Evolutionary conservation across 495 filamentous ascomycete species (phyloP).

Genomic region (Penicillium samsonianum): DNA sequence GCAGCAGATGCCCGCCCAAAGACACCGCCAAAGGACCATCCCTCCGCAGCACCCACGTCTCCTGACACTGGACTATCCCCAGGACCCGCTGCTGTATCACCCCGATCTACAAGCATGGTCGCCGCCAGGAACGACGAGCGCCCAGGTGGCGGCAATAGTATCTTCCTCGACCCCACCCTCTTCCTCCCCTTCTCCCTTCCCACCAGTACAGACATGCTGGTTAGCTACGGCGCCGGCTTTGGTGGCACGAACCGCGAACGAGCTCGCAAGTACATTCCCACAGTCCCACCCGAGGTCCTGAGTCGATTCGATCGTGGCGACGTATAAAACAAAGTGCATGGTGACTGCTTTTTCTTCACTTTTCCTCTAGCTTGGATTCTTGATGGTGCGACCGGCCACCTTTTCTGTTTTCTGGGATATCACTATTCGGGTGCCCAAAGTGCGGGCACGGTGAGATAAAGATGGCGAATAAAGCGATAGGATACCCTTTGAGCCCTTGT

Average conservation of each 20-base stretch:
- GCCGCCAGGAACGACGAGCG: constrained; percentile 33
- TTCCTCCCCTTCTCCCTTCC: constrained; percentile 95
- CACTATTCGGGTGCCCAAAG: no score
- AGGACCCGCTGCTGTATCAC: constrained; percentile 27
- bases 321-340: constrained; percentile 3
- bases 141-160: constrained; percentile 41
- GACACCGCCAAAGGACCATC: constrained; percentile 47
- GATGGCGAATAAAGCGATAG: not conserved
- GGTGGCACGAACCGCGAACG: constrained; percentile 89
- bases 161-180: constrained; percentile 84
- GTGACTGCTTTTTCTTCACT: not conserved
- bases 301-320: constrained; percentile 75
- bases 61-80: constrained; percentile 31
- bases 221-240: constrained; percentile 92
- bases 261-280: constrained; percentile 95
- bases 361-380: not conserved
- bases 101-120: constrained; percentile 25
- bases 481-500: not conserved
- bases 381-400: not conserved
- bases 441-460: not conserved
- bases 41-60: constrained; percentile 28
- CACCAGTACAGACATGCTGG: constrained; percentile 94
- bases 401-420: not conserved
- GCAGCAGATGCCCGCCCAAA: constrained; percentile 41
- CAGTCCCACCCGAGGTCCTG: constrained; percentile 89